A percentile compares a stretch with the other conserved stretches of the same genome.
These are phyloP conservation scores for Hypoxylon sp. DNA, from an alignment of 2,329 filamentous ascomycete genomes.

Conservation along the genomic window DNA sequence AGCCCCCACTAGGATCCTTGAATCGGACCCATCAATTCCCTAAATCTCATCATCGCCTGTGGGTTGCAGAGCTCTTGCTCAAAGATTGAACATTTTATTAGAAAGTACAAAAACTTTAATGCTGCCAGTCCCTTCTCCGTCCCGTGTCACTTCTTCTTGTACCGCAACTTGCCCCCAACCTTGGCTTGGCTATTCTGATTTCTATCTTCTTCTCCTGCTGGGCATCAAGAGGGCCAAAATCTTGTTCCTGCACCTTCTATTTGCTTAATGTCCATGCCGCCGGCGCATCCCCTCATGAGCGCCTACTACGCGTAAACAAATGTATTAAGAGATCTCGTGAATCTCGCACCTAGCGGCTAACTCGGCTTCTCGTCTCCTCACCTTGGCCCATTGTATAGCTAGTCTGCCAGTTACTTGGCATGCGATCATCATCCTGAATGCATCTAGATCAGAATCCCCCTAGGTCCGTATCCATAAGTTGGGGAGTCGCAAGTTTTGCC, in stretches of 20 bases:
- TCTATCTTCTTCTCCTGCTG: slow-evolving; percentile 25
- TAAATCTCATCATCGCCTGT: slow-evolving; percentile 43
- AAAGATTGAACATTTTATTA: slow-evolving; percentile 26
- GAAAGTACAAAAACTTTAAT: slow-evolving; percentile 45
- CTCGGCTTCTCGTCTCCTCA: slow-evolving; percentile 33
- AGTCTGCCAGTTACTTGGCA: slow-evolving; percentile 48
- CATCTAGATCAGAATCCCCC: slow-evolving; percentile 50
- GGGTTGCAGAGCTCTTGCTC: slow-evolving; percentile 28
- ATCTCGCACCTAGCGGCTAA: slow-evolving; percentile 41
- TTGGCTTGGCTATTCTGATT: slow-evolving; percentile 19
- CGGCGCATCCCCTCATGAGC: slow-evolving; percentile 35
- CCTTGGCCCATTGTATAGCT: slow-evolving; percentile 40
- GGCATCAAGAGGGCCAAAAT: slow-evolving; percentile 37
- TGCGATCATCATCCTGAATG: slow-evolving; percentile 53
- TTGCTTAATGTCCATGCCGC: slow-evolving; percentile 36
- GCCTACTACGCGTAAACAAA: slow-evolving; percentile 41
- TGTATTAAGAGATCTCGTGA: slow-evolving; percentile 35
- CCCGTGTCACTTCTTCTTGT: slow-evolving; percentile 28
- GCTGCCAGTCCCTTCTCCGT: slow-evolving; percentile 35
- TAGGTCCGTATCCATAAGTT: slow-evolving; percentile 48
- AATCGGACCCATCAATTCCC: slow-evolving; percentile 36
- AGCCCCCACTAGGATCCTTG: slow-evolving; percentile 37
- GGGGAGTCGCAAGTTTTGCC: slow-evolving; percentile 46
- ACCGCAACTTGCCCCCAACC: slow-evolving; percentile 26
- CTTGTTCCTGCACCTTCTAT: slow-evolving; percentile 30